Conservation (phyloP, 441 rosid species). For the Adansonia gregorii region DNA sequence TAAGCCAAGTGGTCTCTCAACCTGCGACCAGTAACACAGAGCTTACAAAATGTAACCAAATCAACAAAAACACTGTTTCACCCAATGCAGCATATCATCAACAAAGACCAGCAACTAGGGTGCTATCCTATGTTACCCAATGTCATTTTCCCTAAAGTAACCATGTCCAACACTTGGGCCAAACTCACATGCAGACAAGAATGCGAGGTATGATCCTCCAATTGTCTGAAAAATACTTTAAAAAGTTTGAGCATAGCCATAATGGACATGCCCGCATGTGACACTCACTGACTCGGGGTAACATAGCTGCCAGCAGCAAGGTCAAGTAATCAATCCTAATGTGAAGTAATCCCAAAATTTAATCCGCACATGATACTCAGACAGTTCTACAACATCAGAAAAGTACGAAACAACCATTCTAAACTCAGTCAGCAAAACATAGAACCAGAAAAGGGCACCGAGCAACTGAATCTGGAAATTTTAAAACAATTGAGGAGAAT, state of each 20-base stretch:
- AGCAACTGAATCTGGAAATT: not conserved
- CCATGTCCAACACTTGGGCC: no score
- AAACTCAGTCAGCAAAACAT: not conserved
- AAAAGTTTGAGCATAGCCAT: no score
- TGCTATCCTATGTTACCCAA: not conserved
- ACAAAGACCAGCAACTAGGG: not conserved
- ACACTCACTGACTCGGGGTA: no score
- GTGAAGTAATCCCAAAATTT: not conserved
- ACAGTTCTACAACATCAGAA: not conserved
- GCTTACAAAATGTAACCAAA: not conserved
- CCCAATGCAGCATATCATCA: not conserved
- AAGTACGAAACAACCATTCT: not conserved
- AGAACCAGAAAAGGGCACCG: not conserved
- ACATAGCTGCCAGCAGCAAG: not conserved
- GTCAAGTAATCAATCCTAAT: conserved; percentile 1
- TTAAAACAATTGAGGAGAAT: not conserved
- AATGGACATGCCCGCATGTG: no score
- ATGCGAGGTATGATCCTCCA: no score
- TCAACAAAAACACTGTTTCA: not conserved
- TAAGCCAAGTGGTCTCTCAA: not conserved
- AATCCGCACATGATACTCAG: not conserved
- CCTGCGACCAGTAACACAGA: not conserved
- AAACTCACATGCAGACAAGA: no score
- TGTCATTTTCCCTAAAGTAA: not conserved
- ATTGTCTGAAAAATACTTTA: no score